Base-by-base conservation (phyloP, 495 filamentous ascomycete genomes). In the Lepidopterella palustris region DNA sequence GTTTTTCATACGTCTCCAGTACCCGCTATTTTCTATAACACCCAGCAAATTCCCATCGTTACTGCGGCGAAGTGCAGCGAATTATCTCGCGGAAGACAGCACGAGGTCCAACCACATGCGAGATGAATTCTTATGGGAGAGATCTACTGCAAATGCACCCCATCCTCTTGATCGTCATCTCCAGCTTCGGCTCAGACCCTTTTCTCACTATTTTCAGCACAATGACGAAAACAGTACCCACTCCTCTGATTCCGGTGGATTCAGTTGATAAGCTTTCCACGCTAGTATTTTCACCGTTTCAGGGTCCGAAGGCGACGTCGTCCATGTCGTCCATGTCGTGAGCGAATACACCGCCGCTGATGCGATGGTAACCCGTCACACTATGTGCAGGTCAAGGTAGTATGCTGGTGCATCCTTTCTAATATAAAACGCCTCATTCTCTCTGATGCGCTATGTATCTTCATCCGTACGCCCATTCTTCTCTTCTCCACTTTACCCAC, bases 241-340 rank as follows among this genome's bases (percentile, higher is more conserved):
- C 47, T 52, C 45, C 27, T 8, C 28, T 35, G 15, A n/a, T 15
- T 48, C 9, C n/a, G n/a, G n/a, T n/a, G 21, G 5, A 26, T 48
- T 57, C 31, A 6, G 6, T 49, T 52, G 59, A 61, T 61, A 61
- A 61, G 59, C 59, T 61, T 21, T 48, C 18, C 31, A 29, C 50
- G 45, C 57, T 59, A 55, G 20, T 26, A 28, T 45, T 25, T 48
- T 50, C 13, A 13, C 23, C 18, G 27, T 55, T 60, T 49, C 50
- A 51, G 32, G 59, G 59, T 61, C 32, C 40, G 28, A 28, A 6
- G 26, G 55, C 51, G 52, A 23, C 40, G 21, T 23, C 32, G 4
- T 48, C 1, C 35, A 57, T 10, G 35, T 42, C 13, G 35, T 18
- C n/a, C n/a, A n/a, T n/a, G n/a, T n/a, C n/a, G n/a, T n/a, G n/a